Evolutionary conservation across 371 early-diverging fungal species (phyloP), one percentile per base, ranked within the genome.

Genomic region (Dichotomocladium elegans): DNA sequence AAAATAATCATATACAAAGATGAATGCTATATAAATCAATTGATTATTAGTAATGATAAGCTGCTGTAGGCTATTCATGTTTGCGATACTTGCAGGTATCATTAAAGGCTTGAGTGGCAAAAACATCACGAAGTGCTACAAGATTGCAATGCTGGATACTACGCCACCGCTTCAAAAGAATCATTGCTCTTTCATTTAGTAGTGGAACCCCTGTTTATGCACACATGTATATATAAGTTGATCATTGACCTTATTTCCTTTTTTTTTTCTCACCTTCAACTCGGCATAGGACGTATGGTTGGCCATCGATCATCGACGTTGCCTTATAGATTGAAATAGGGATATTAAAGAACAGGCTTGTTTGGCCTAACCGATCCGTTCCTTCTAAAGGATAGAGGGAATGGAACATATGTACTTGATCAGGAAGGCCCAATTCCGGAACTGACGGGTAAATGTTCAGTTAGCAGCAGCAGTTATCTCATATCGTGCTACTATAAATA

Each of bases 61-160:
- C n/a, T n/a, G n/a, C n/a, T n/a, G n/a, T n/a, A n/a, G n/a, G n/a
- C n/a, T n/a, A n/a, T n/a, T n/a, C n/a, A n/a, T n/a, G n/a, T n/a
- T n/a, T n/a, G n/a, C n/a, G n/a, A n/a, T n/a, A n/a, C 77, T 66
- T 70, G 87, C 90, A 95, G 47, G 87, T 80, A 65, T 95, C 98
- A 19, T 93, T 94, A 82, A 97, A 97, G 3, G 92, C 92, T 47
- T 87, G 88, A 6, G 95, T 94, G 0, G 95, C 93, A 63, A 97
- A 96, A 10, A 91, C 96, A 64, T 96, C 96, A n/a, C 88, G 81
- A 27, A 96, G 79, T 6, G 87, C 87, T 9, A 93, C 91, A 51
- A 95, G 74, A 53, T 87, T 90, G 17, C 93, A 85, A 68, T 93
- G 93, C 37, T 86, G 72, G 15, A 96, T 82, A 35, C 82, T 66